These are phyloP conservation scores for Botrytis hyacinthi DNA, from an alignment of 2,329 filamentous ascomycete genomes.

Conservation along the genomic window DNA sequence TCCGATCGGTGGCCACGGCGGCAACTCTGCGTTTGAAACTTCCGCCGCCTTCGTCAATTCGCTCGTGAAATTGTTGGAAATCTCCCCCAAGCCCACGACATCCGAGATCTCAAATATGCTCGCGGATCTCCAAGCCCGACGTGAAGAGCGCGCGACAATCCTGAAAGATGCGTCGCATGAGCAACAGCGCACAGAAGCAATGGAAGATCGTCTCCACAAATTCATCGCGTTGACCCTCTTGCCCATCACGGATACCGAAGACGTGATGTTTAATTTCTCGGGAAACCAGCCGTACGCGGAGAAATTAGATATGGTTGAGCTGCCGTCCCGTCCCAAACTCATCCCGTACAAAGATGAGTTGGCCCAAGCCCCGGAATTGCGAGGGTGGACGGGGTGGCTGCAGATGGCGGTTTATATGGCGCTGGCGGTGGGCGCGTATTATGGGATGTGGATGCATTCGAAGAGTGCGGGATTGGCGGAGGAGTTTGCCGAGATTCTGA, in stretches of 20 bases:
- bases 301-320: conserved; percentile 8
- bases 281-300: not conserved
- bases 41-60: conserved; percentile 3
- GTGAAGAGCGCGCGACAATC: not conserved
- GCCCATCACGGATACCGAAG: conserved; percentile 3
- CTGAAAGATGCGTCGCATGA: conserved; percentile 9
- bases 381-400: not conserved
- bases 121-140: not conserved
- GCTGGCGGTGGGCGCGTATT: not conserved
- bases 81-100: not conserved
- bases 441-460: conserved; percentile 11
- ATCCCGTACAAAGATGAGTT: conserved; percentile 15
- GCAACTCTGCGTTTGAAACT: not conserved
- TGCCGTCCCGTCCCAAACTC: conserved; percentile 3
- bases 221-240: conserved; percentile 6
- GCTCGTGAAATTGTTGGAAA: not conserved
- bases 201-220: conserved; percentile 6
- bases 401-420: conserved; percentile 4
- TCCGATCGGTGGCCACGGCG: conserved; percentile 12
- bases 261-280: conserved; percentile 13
- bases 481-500: not conserved
- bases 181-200: conserved; percentile 6
- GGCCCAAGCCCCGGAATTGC: not conserved
- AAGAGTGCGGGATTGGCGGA: not conserved
- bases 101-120: not conserved